Evolutionary conservation across 768 basidiomycete genomes (phyloP).

Genomic region (Leccinum boreale): DNA sequence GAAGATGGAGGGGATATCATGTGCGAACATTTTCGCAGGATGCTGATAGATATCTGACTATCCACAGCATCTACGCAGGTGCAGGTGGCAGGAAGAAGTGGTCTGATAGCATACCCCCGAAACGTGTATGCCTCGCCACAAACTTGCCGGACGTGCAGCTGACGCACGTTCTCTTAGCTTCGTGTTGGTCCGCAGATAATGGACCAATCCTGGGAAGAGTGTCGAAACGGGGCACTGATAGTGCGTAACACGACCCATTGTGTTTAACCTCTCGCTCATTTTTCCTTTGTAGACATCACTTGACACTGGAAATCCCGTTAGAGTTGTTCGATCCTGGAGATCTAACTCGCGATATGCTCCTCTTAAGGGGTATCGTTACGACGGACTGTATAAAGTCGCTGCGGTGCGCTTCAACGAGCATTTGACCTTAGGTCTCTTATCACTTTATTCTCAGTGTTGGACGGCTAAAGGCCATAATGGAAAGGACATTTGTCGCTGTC

Average conservation of each 20-base stretch:
- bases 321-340: conserved; percentile 26
- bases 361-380: conserved; percentile 25
- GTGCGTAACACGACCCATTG: conserved; percentile 7
- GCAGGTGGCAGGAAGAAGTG: conserved; percentile 19
- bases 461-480: conserved; percentile 11
- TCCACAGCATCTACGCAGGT: conserved; percentile 28
- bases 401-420: conserved; percentile 6
- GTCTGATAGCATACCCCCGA: conserved; percentile 9
- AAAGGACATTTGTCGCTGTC: conserved; percentile 24
- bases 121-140: conserved; percentile 19
- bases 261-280: background rate
- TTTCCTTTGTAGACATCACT: conserved; percentile 17
- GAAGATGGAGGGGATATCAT: conserved; percentile 26
- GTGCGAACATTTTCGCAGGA: conserved; percentile 10
- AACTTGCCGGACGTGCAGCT: background rate
- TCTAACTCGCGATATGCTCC: conserved; percentile 27
- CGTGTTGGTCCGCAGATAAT: conserved; percentile 19
- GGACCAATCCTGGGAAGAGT: conserved; percentile 22
- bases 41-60: background rate
- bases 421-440: background rate
- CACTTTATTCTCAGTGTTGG: conserved; percentile 17
- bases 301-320: conserved; percentile 17
- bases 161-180: conserved; percentile 4
- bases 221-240: conserved; percentile 14
- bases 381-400: conserved; percentile 28